These are phyloP conservation scores for Colletotrichum coccodes DNA, from an alignment of 2,329 filamentous ascomycete genomes.

Conservation along the genomic window DNA sequence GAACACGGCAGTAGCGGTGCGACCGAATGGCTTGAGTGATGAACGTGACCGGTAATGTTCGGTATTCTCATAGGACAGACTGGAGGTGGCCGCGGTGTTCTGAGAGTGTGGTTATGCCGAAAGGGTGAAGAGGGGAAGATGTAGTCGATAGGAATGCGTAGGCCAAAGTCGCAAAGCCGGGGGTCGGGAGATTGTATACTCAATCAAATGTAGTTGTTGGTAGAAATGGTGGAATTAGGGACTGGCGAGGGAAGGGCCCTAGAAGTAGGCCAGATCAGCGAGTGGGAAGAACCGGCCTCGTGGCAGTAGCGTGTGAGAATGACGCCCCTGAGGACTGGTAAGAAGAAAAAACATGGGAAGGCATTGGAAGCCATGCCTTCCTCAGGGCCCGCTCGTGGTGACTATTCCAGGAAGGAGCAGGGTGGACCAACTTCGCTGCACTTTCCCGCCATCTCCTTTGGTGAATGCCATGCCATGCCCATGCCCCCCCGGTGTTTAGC, in stretches of 20 bases:
- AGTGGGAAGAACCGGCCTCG: slow-evolving; percentile 5
- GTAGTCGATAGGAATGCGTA: not conserved
- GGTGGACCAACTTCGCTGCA: not conserved
- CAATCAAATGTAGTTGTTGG: not conserved
- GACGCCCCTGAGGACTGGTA: not conserved
- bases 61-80: not conserved
- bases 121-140: not conserved
- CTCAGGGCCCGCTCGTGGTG: not conserved
- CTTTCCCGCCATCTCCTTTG: slow-evolving; percentile 4
- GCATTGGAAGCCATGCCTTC: slow-evolving; percentile 2
- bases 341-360: not conserved
- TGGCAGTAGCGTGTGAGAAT: slow-evolving; percentile 27
- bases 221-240: not conserved
- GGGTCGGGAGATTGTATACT: not conserved
- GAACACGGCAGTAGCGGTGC: not conserved
- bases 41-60: not conserved
- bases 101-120: not conserved
- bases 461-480: slow-evolving; percentile 9
- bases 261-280: slow-evolving; percentile 10
- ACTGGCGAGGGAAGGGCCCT: not conserved
- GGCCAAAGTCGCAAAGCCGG: not conserved
- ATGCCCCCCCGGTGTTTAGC: not conserved
- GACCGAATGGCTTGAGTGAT: not conserved
- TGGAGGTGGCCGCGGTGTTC: not conserved
- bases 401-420: not conserved